phyloP scores from a whole-genome alignment of 1,139 yeast genomes.

The Hyphopichia pseudoburtonii region DNA sequence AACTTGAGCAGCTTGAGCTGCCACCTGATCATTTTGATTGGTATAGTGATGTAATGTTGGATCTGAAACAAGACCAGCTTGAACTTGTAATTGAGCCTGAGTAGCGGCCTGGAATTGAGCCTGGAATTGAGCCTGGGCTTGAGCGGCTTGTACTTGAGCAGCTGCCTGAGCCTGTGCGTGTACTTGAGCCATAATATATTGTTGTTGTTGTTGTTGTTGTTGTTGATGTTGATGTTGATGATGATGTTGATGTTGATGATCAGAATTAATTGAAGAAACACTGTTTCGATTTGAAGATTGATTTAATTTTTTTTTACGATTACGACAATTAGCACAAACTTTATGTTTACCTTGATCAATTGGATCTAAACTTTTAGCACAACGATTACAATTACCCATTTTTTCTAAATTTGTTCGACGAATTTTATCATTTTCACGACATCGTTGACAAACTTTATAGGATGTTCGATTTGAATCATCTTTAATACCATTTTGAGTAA shows the following conservation, averaged over 20 bases:
- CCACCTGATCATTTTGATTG: neutral
- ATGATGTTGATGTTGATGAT: slow-evolving; percentile 11
- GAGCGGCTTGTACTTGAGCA: slow-evolving; percentile 12
- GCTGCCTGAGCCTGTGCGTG: slow-evolving; percentile 28
- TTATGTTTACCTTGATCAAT: slow-evolving; percentile 53
- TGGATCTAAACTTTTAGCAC: slow-evolving; percentile 49
- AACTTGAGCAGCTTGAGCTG: neutral
- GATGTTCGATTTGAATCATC: slow-evolving; percentile 17
- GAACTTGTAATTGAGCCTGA: neutral
- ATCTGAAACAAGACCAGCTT: neutral
- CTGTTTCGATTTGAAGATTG: no score
- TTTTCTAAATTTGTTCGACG: slow-evolving; percentile 56
- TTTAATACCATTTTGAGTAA: slow-evolving; percentile 21
- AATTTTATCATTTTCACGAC: slow-evolving; percentile 60
- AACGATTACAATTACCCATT: slow-evolving; percentile 61
- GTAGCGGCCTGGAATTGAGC: slow-evolving; percentile 2
- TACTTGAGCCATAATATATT: slow-evolving; percentile 8
- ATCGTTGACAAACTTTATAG: slow-evolving; percentile 62
- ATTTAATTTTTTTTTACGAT: slow-evolving; percentile 45
- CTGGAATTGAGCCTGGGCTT: no score
- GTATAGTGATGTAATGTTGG: neutral
- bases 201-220: slow-evolving; percentile 8
- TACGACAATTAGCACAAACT: slow-evolving; percentile 54
- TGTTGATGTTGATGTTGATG: slow-evolving; percentile 7
- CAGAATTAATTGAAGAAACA: no score